phyloP scores from a whole-genome alignment of 2,329 filamentous ascomycete species.

The Penicillium sp. region DNA sequence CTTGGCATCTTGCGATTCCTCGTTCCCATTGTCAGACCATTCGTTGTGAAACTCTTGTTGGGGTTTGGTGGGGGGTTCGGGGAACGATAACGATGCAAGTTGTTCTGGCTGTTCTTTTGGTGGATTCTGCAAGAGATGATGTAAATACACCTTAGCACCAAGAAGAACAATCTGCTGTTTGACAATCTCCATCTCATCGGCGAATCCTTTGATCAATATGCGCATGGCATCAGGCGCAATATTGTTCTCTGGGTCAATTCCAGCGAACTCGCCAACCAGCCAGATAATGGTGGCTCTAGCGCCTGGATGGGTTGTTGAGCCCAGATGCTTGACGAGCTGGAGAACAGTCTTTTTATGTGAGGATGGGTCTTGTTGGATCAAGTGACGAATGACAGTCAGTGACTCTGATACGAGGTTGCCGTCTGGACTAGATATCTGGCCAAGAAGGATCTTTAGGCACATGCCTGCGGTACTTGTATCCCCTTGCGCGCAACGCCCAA shows the following conservation, averaged over 20 bases:
- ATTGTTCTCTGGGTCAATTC: constrained; percentile 74
- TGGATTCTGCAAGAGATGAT: constrained; percentile 65
- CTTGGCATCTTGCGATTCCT: constrained; percentile 26
- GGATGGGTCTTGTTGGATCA: constrained; percentile 86
- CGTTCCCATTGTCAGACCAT: constrained; percentile 30
- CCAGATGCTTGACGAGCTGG: constrained; percentile 83
- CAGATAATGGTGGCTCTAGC: constrained; percentile 94
- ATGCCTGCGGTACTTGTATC: constrained; percentile 68
- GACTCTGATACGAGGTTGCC: constrained; percentile 87
- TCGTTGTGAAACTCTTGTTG: constrained; percentile 33
- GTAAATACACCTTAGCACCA: constrained; percentile 93
- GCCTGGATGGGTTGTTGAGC: constrained; percentile 80
- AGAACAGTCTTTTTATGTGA: constrained; percentile 83
- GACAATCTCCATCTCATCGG: constrained; percentile 76
- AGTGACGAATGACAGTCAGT: constrained; percentile 87
- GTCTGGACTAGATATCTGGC: constrained; percentile 84
- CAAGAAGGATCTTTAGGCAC: constrained; percentile 77
- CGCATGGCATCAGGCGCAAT: constrained; percentile 90
- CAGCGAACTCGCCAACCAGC: constrained; percentile 93
- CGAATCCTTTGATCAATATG: constrained; percentile 81
- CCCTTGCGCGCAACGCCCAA: constrained; percentile 86
- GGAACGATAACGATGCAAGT: constrained; percentile 18
- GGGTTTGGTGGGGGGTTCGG: constrained; percentile 6
- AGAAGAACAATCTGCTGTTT: constrained; percentile 90
- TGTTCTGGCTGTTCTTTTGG: constrained; percentile 20